Evolutionary conservation across 2,329 filamentous ascomycete genomes (phyloP), one percentile per base, ranked within the genome.

Genomic region (Sporothrix pseudoabietina): DNA sequence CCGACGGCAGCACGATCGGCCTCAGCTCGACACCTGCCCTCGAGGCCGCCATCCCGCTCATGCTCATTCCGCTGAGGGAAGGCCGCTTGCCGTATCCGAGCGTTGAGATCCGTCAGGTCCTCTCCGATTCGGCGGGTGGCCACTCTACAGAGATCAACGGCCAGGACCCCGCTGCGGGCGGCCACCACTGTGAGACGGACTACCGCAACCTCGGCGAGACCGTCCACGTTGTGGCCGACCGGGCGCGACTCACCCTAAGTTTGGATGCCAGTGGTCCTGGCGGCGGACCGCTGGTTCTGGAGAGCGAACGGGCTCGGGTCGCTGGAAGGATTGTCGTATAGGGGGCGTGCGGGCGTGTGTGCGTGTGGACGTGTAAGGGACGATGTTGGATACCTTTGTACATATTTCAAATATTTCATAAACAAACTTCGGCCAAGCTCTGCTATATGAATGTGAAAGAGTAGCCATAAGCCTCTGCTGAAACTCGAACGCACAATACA

Each of bases 1-100:
- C 71, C 4, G 76, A 74, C 0, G 19, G 2, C 6, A 47, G 61
- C 61, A 66, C 39, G 1, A 69, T 73, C 4, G 75, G 77, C 5
- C 75, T 81, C 26, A 80, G 81, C 39, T 84, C 83, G 8, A 84
- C 83, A 7, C 80, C 84, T 1, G 81, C 84, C 19, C 86, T 84
- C 0, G 86, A 88, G 77, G 85, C 86, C 1, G 82, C 86, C 72
- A 87, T 97, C 75, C 87, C 90, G 0, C 82, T 98, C 8, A 84
- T 97, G 71, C 84, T 98, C 10, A 89, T 98, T 14, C 94, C 96
- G 0, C 86, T 97, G 63, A 88, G 91, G 71, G 86, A 93, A 39
- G 95, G 96, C 0, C 89, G 89, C 79, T 82, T 96, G n/a, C 86
- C 94, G 0, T 89, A 94, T 39, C 96, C 96, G 0, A 86, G 83